Base-by-base conservation (phyloP, 306 rosid species). In the Arachis hypogaea region DNA sequence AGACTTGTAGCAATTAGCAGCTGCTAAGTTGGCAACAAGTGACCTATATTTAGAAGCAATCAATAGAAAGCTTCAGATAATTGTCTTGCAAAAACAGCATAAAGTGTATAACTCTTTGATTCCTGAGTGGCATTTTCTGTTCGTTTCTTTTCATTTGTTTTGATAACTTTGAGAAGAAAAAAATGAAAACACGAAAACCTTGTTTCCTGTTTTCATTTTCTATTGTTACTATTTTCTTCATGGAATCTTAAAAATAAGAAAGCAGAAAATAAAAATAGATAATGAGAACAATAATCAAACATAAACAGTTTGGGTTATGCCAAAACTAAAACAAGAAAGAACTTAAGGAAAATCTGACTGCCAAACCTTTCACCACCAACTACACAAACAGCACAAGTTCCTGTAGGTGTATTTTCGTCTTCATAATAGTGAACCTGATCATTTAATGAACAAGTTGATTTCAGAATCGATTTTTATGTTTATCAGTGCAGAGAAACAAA, bases 331-430 rank as follows among this genome's bases (percentile, higher is more conserved):
- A 42, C 4, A 12, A 33, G 38, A 33, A 60, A 61, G 16, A 16
- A 30, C 6, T 2, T 8, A 40, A 66, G 60, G 66, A 68, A 73
- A 42, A 72, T n/a, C 56, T 57, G 57, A 73, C 49, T 28, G 29
- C 67, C 80, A 82, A 46, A 92, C 97, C 99, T 91, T 73, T 92
- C 97, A 78, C 96, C 97, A 71, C 97, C 97, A 68, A 81, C 90
- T 28, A 93, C 87, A 83, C 98, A 91, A 65, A 91, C 98, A 85
- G 90, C 98, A 86, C 98, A 93, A 63, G 98, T 93, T 74, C 98
- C 98, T 0, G 98, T 93, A 62, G 98, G 96, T 73, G 93, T 80
- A 58, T 77, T 79, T 49, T 90, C 98, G 52, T 89, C 93, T 82
- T 89, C 92, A 47, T 88, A 92, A 74, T 94, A 94, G 62, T 94